These are phyloP conservation scores for Colletotrichum filicis DNA, from an alignment of 2,329 filamentous ascomycete species.

Conservation along the genomic window DNA sequence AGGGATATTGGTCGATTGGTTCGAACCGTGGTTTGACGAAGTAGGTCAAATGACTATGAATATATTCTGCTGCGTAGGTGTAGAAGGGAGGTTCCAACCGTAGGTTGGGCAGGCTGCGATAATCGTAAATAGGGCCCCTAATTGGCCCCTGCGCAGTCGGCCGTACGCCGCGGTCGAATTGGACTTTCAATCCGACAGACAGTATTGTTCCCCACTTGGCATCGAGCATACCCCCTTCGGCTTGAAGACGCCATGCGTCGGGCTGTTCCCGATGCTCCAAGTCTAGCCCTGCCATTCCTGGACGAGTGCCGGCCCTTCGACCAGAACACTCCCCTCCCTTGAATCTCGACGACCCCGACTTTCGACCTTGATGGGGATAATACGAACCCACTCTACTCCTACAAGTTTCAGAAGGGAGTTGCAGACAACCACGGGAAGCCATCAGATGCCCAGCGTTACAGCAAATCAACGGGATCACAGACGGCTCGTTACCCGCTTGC, in stretches of 20 bases:
- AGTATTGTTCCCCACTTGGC: conserved; percentile 44
- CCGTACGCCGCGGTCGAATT: no score
- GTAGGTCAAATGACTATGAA: no score
- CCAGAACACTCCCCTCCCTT: background rate
- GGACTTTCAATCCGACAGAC: conserved; percentile 25
- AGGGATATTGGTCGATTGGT: no score
- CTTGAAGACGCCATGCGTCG: conserved; percentile 40
- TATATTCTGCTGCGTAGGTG: no score
- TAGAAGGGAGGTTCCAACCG: no score
- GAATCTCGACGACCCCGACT: background rate
- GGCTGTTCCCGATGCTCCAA: conserved; percentile 24
- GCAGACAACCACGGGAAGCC: conserved; percentile 20
- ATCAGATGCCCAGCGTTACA: conserved; percentile 22
- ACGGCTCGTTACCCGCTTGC: conserved; percentile 41
- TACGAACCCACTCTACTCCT: conserved; percentile 40
- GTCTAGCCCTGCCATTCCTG: conserved; percentile 38
- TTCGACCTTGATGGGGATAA: background rate
- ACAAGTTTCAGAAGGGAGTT: conserved; percentile 36
- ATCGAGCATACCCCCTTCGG: conserved; percentile 41
- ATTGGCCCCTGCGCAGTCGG: no score
- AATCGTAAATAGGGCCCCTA: no score
- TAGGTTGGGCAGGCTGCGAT: no score
- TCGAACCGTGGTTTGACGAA: no score
- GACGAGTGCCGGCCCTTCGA: conserved; percentile 26
- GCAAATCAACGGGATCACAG: conserved; percentile 37